Conservation (phyloP, 2,329 filamentous ascomycete genomes). For the Paraconiothyrium brasiliense region DNA sequence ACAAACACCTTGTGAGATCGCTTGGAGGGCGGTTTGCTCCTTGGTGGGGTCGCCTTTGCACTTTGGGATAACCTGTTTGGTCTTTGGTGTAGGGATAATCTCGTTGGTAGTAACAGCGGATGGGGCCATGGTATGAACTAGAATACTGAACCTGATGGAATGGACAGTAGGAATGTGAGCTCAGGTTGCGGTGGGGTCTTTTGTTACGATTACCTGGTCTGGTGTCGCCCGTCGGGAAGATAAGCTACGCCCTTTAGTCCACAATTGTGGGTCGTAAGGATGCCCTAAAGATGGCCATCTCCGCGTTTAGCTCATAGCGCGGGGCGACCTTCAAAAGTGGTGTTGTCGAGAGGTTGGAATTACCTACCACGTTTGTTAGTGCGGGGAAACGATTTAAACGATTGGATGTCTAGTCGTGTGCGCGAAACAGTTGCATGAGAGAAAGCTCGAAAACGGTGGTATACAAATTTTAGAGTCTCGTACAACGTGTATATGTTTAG, state of each 20-base stretch:
- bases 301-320: slow-evolving; percentile 4
- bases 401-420: slow-evolving; percentile 1
- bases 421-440: not conserved
- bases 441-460: not conserved
- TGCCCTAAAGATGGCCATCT: not conserved
- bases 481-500: too few relatives aligned
- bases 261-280: not conserved
- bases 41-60: slow-evolving; percentile 34
- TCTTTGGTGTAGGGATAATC: slow-evolving; percentile 15
- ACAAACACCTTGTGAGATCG: slow-evolving; percentile 58
- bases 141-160: not conserved
- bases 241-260: slow-evolving; percentile 4
- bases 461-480: not conserved
- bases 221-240: not conserved
- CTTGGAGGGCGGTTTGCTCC: slow-evolving; percentile 47
- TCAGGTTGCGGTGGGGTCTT: not conserved
- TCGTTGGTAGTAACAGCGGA: slow-evolving; percentile 34
- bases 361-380: slow-evolving; percentile 9
- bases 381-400: slow-evolving; percentile 11
- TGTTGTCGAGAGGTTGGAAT: slow-evolving; percentile 11
- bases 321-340: not conserved
- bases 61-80: slow-evolving; percentile 32
- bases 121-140: slow-evolving; percentile 39
- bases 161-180: not conserved
- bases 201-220: not conserved